These are phyloP conservation scores for Ceratocystis huliohia DNA, from an alignment of 2,329 filamentous ascomycete species.

Conservation along the genomic window DNA sequence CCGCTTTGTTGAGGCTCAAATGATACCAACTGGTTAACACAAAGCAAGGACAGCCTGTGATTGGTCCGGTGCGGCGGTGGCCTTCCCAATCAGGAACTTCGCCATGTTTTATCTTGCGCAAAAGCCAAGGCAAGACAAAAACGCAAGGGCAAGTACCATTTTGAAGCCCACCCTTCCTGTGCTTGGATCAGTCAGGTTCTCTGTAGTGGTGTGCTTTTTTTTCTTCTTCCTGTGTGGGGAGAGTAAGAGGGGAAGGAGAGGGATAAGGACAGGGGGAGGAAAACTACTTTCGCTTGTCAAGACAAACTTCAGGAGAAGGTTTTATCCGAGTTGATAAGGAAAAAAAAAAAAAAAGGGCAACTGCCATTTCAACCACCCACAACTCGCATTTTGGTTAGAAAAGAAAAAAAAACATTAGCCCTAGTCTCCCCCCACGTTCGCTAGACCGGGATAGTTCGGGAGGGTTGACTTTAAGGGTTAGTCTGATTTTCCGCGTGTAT, in stretches of 20 bases:
- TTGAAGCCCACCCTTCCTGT: neutral
- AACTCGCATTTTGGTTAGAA: neutral
- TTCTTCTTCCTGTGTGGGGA: neutral
- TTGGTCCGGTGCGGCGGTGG: neutral
- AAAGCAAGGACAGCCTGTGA: neutral
- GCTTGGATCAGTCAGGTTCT: neutral
- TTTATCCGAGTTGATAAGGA: neutral
- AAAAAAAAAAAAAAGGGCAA: neutral
- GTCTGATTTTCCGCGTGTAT: neutral
- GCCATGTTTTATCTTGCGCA: neutral
- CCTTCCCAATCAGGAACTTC: neutral
- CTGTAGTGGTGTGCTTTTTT: neutral
- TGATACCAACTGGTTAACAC: neutral
- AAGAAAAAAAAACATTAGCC: neutral
- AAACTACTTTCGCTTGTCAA: conserved; percentile 1
- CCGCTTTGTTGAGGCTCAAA: conserved; percentile 1
- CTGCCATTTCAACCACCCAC: neutral
- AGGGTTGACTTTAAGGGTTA: neutral
- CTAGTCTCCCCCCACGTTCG: neutral
- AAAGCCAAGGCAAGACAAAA: neutral
- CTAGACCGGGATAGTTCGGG: neutral
- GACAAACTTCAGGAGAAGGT: neutral
- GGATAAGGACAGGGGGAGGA: neutral
- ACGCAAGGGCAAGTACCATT: neutral
- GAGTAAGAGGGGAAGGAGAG: neutral